Conservation (phyloP, 495 filamentous ascomycete species). For the Margaritispora aquatica region DNA sequence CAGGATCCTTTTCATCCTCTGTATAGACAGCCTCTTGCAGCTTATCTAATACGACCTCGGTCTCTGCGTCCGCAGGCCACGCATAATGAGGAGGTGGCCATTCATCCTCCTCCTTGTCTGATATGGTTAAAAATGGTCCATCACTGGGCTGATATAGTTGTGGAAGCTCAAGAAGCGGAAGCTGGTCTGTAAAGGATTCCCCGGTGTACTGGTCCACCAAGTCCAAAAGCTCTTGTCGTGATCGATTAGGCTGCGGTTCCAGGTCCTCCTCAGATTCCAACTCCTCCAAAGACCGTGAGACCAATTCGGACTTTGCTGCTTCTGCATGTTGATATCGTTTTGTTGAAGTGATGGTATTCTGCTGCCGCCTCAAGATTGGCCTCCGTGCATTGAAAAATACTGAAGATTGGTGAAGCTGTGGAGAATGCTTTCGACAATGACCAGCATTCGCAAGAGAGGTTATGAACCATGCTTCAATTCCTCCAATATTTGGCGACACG, state of each 20-base stretch:
- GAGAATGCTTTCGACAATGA: conserved; percentile 49
- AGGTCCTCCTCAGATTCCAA: background rate
- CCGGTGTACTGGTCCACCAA: conserved; percentile 42
- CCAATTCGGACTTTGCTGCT: background rate
- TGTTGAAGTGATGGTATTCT: background rate
- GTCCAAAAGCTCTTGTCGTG: conserved; percentile 35
- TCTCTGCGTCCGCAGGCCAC: conserved; percentile 29
- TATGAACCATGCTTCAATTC: conserved; percentile 51
- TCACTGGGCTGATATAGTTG: conserved; percentile 36
- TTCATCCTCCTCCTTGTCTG: conserved; percentile 36
- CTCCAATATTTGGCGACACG: background rate
- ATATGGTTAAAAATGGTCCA: conserved; percentile 36
- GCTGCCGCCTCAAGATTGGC: background rate
- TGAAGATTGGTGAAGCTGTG: conserved; percentile 8
- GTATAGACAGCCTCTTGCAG: conserved; percentile 36
- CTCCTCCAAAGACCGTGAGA: background rate
- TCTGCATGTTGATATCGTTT: conserved; percentile 7
- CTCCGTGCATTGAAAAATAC: conserved; percentile 9
- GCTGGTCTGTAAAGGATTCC: conserved; percentile 38
- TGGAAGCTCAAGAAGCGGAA: conserved; percentile 34
- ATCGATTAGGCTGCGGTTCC: conserved; percentile 9
- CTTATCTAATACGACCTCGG: conserved; percentile 14
- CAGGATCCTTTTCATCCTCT: conserved; percentile 39
- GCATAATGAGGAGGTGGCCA: conserved; percentile 36
- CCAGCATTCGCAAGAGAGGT: conserved; percentile 57